Conservation (phyloP, 768 basidiomycete genomes). For the Pleurotus eryngii region DNA sequence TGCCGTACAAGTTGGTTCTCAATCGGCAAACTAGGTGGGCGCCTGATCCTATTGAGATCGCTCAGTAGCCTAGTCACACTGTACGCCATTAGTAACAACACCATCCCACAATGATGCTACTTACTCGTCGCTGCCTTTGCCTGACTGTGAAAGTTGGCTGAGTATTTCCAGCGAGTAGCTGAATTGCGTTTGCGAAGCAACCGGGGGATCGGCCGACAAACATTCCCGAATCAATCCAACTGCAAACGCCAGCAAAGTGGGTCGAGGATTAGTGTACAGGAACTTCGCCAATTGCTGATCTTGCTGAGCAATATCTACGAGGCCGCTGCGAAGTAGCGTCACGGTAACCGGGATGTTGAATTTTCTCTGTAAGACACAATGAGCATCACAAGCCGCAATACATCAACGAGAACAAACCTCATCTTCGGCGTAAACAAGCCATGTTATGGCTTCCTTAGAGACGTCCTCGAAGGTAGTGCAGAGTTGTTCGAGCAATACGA, state of each 20-base stretch:
- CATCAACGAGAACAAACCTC: conserved; percentile 52
- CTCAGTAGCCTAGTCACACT: conserved; percentile 75
- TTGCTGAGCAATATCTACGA: conserved; percentile 73
- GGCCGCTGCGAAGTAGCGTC: conserved; percentile 78
- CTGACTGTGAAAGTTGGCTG: conserved; percentile 63
- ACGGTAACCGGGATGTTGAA: conserved; percentile 93
- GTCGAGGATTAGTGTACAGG: conserved; percentile 73
- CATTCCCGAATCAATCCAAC: conserved; percentile 85
- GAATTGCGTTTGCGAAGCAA: conserved; percentile 79
- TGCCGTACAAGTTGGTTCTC: conserved; percentile 31
- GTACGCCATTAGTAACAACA: conserved; percentile 9
- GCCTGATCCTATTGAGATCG: conserved; percentile 70
- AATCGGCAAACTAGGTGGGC: conserved; percentile 33
- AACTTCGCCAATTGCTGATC: conserved; percentile 91
- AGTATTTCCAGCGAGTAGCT: conserved; percentile 79
- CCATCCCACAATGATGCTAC: conserved; percentile 25
- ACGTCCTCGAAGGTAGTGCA: conserved; percentile 90
- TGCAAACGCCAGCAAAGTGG: conserved; percentile 75
- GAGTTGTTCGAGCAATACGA: conserved; percentile 81
- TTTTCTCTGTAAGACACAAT: conserved; percentile 64
- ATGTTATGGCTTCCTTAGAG: conserved; percentile 93
- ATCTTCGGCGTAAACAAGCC: conserved; percentile 96
- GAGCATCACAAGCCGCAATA: not conserved
- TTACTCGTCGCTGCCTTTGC: conserved; percentile 84
- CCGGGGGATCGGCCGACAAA: conserved; percentile 74